Percentiles rank a stretch among this genome's conserved stretches.
phyloP scores from a whole-genome alignment of 176 grass and related monocot genomes.

The Oryza coarctata region DNA sequence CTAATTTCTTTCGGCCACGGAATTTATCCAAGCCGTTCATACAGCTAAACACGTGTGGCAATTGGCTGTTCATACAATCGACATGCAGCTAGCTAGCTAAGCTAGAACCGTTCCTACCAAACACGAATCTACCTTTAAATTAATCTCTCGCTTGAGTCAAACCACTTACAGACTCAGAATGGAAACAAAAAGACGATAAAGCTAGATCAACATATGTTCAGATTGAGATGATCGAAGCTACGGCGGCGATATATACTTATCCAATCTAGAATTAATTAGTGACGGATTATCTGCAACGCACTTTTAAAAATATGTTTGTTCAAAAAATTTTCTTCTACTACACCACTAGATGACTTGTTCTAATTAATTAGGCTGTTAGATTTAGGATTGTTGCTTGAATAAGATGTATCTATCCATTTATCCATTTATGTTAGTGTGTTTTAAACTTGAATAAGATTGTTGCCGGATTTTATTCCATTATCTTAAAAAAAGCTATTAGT shows the following conservation, averaged over 20 bases:
- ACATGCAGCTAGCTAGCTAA: not conserved
- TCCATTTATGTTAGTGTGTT: too few relatives aligned
- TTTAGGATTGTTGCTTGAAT: too few relatives aligned
- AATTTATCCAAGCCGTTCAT: constrained; percentile 8
- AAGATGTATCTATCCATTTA: too few relatives aligned
- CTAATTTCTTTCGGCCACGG: constrained; percentile 43
- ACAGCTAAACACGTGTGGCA: not conserved
- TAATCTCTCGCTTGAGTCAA: not conserved
- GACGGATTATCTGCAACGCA: too few relatives aligned
- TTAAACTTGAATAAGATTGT: too few relatives aligned
- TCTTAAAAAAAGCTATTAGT: too few relatives aligned
- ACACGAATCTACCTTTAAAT: not conserved
- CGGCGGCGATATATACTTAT: not conserved
- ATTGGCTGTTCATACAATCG: not conserved
- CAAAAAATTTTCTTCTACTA: too few relatives aligned
- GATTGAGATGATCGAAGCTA: not conserved
- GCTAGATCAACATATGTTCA: not conserved
- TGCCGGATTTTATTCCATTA: too few relatives aligned
- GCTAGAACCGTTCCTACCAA: constrained; percentile 10
- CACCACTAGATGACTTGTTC: too few relatives aligned
- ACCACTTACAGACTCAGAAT: not conserved
- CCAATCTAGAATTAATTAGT: not conserved
- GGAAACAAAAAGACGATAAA: not conserved
- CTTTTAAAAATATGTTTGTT: too few relatives aligned
- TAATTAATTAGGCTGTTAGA: too few relatives aligned